Evolutionary conservation across 805 yeast species (phyloP), one percentile per base, ranked within the genome.

Genomic region (Starmerella lactis-condensi): DNA sequence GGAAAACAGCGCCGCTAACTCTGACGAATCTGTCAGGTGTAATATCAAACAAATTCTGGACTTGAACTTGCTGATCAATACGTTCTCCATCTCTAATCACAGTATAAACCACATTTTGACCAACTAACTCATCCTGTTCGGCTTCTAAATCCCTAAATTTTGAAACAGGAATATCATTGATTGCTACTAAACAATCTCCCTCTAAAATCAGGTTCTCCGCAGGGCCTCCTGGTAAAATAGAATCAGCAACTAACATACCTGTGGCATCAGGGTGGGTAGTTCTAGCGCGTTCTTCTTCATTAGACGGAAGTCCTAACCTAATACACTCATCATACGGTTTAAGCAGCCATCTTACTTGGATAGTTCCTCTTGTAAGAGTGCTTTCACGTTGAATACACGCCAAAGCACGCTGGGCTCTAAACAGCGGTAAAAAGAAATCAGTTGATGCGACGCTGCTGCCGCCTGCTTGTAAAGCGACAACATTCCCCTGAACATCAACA

Each of bases 381-480:
- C 51, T 35, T 0, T 53, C 47, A 2, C 54, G 45, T 51, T 77
- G 92, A 16, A 82, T 55, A 45, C 93, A 78, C 37, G 58, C 58
- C 40, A 83, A 62, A 0, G 94, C 93, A 40, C 95, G 67, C 38
- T 69, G 54, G 2, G 83, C 91, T 48, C 94, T 62, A 52, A 71
- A 72, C 6, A 83, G 68, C 0, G 95, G 95, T 30, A 83, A 55
- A 49, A 83, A 83, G 57, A 78, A 83, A 56, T 83, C 95, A 0
- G 94, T 83, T 0, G 94, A 78, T 1, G 93, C 83, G 42, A 77
- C 89, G 1, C 82, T 67, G 5, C 77, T 69, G 3, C 95, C 95
- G 47, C 95, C 95, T 2, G 95, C 95, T 54, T 81, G 93, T 31
- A 83, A 57, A 0, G 95, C 94, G 13, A 83, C 78, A 0, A 85